These are phyloP conservation scores for Diddensiella transvaalensis DNA, from an alignment of 805 yeast species.

Conservation along the genomic window DNA sequence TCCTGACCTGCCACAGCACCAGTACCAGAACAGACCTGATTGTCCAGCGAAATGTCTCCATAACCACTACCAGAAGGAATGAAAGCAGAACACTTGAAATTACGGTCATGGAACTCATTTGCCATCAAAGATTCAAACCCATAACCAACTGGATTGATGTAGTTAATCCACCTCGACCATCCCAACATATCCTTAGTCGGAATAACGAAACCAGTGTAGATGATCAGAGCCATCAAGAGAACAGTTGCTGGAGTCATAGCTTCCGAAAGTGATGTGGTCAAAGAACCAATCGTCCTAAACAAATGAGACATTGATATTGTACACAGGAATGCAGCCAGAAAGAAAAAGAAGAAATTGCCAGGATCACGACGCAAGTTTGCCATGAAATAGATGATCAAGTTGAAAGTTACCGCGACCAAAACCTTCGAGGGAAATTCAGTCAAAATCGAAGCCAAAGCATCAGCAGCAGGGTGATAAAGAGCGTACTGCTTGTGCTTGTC, in stretches of 20 bases:
- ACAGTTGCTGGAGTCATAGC: conserved; percentile 46
- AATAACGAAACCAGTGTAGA: conserved; percentile 48
- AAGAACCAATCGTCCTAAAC: conserved; percentile 41
- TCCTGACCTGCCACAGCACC: conserved; percentile 53
- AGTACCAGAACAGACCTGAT: conserved; percentile 52
- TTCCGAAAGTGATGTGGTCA: conserved; percentile 35
- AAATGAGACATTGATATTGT: conserved; percentile 56
- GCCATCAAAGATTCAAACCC: conserved; percentile 62
- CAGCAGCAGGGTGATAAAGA: conserved; percentile 59
- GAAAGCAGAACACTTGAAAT: conserved; percentile 37
- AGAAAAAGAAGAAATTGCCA: conserved; percentile 53
- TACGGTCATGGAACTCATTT: conserved; percentile 45
- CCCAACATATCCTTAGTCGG: conserved; percentile 45
- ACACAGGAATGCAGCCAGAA: conserved; percentile 41
- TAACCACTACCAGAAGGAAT: conserved; percentile 49
- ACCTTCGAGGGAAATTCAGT: conserved; percentile 55
- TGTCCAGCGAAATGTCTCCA: conserved; percentile 27
- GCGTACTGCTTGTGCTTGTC: conserved; percentile 59
- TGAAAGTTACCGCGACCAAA: conserved; percentile 43
- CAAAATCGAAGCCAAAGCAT: conserved; percentile 59
- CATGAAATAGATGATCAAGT: conserved; percentile 51
- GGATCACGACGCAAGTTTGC: conserved; percentile 49
- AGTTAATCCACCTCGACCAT: conserved; percentile 52
- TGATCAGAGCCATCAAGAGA: conserved; percentile 38
- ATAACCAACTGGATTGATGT: conserved; percentile 53